Conservation (phyloP, 768 basidiomycete genomes). For the Mycena vitilis region DNA sequence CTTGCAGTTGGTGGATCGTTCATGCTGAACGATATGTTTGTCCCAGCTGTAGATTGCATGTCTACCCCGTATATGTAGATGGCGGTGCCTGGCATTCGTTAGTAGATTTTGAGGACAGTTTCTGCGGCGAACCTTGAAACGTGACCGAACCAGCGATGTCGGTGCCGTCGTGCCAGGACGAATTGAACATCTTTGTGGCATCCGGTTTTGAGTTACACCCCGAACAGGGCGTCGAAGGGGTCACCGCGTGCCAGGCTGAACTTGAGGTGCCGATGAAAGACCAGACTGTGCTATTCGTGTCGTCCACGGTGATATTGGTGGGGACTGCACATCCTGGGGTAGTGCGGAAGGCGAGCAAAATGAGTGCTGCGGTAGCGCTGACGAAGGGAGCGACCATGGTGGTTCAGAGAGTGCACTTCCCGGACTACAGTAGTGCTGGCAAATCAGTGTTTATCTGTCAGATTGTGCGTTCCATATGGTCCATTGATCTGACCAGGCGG, state of each 20-base stretch:
- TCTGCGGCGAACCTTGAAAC: slow-evolving; percentile 27
- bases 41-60: neutral
- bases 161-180: slow-evolving; percentile 24
- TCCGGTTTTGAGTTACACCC: slow-evolving; percentile 13
- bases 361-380: too few relatives aligned
- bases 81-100: slow-evolving; percentile 12
- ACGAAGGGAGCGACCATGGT: too few relatives aligned
- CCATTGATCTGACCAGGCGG: too few relatives aligned
- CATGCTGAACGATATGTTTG: slow-evolving; percentile 23
- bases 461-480: too few relatives aligned
- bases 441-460: too few relatives aligned
- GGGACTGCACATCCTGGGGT: too few relatives aligned
- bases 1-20: neutral
- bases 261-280: slow-evolving; percentile 7
- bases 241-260: too few relatives aligned
- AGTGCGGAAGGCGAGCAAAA: too few relatives aligned
- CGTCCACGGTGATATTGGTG: too few relatives aligned
- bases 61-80: slow-evolving; percentile 27
- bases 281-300: slow-evolving; percentile 23
- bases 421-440: too few relatives aligned
- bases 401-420: too few relatives aligned
- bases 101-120: neutral
- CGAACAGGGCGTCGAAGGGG: slow-evolving; percentile 12
- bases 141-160: slow-evolving; percentile 10
- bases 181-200: neutral